A percentile compares a stretch with the other conserved stretches of the same genome.
Conservation (phyloP, 164 flowering plant species). For the Berberis vulgaris region DNA sequence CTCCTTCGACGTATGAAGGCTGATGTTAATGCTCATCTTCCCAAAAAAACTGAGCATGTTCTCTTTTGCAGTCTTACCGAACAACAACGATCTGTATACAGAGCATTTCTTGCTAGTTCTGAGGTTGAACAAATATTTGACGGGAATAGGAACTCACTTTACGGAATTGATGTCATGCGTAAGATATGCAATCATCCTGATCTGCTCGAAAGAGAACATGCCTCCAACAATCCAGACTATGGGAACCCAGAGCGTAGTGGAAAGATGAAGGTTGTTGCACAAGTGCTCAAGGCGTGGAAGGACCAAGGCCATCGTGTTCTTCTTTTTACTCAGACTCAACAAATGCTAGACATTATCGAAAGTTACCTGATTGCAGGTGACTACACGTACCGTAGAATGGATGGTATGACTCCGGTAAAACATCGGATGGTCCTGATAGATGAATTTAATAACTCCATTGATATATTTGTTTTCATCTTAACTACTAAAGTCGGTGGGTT, state of each 20-base stretch:
- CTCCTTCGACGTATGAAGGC: conserved; percentile 93
- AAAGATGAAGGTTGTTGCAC: conserved; percentile 87
- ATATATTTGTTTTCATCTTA: conserved; percentile 73
- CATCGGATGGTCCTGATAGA: conserved; percentile 93
- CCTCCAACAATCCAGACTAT: conserved; percentile 67
- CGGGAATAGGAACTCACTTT: conserved; percentile 84
- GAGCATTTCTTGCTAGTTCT: conserved; percentile 96
- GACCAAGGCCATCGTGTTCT: conserved; percentile 96
- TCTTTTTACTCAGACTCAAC: conserved; percentile 90
- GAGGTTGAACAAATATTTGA: conserved; percentile 93
- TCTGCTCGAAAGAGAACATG: conserved; percentile 93
- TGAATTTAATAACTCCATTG: conserved; percentile 74
- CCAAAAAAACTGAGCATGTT: conserved; percentile 95
- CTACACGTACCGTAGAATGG: conserved; percentile 82
- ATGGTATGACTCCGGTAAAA: conserved; percentile 85
- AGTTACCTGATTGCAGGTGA: conserved; percentile 43
- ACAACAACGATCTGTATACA: conserved; percentile 73
- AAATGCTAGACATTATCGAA: conserved; percentile 94
- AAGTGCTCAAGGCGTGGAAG: conserved; percentile 89
- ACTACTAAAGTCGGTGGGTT: conserved; percentile 98
- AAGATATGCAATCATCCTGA: conserved; percentile 99
- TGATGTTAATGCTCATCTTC: conserved; percentile 88
- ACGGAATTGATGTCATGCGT: conserved; percentile 98
- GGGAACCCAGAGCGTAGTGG: conserved; percentile 96
- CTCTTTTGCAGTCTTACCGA: conserved; percentile 91